Evolutionary conservation across 768 basidiomycete species (phyloP), one percentile per base, ranked within the genome.

Genomic region (Lactarius evosmus): DNA sequence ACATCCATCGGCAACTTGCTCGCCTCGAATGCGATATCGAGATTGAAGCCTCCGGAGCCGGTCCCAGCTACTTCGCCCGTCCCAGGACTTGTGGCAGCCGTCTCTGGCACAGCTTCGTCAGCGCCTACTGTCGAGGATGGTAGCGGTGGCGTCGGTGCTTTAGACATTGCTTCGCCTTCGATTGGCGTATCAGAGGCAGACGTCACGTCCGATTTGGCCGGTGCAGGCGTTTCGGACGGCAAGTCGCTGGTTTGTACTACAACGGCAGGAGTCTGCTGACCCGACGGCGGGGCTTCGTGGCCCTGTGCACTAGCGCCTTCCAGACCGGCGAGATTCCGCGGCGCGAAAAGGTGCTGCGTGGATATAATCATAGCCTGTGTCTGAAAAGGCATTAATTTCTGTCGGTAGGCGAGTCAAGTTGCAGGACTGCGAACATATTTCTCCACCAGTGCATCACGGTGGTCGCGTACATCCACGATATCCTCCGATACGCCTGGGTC

Each of bases 301-400:
- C 40, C 63, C 30, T 58, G 59, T 12, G 55, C 25, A 19, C 60
- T 29, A 25, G 66, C 50, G 22, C 44, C 33, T 52, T 62, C 58
- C 33, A 46, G 54, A 44, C 62, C 67, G 8, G 58, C 50, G 54
- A 68, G 65, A 32, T 60, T 60, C 25, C 66, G 38, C 8, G 64
- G 38, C 6, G 82, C 80, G 41, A 81, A 74, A 14, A 96, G 78
- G 74, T 95, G 93, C 67, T 89, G 85, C 1, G 93, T 95, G 11
- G 93, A 93, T 61, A 92, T 91, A 11, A 88, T 81, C 94, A 97
- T 97, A 0, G 93, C 93, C 69, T 86, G 83, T 7, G 94, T 94
- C 93, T 95, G 69, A 14, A 58, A 51, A 14, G 2, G 27, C 27
- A 51, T 60, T 41, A 69, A 38, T 46, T 12, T 25, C 38, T 38